These are phyloP conservation scores for Aegilops tauschii DNA, from an alignment of 176 grass and related monocot genomes.

Conservation along the genomic window DNA sequence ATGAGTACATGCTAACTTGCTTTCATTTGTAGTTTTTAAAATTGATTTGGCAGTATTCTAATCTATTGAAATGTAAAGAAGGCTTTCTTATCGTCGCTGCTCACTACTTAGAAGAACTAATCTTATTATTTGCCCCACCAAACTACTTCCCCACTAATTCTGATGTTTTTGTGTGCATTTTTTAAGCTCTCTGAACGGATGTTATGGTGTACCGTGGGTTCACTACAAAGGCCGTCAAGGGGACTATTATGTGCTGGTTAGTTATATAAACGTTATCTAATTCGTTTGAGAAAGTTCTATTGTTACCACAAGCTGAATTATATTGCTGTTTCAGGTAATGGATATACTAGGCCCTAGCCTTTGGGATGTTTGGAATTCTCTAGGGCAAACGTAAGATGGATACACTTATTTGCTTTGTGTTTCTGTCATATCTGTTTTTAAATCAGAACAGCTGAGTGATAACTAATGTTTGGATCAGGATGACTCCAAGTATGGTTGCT, in stretches of 20 bases:
- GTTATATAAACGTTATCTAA: conserved; percentile 3
- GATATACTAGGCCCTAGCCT: conserved; percentile 97
- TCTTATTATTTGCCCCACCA: not conserved
- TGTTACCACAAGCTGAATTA: not conserved
- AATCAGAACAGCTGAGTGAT: conserved; percentile 17
- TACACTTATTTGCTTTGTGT: conserved; percentile 23
- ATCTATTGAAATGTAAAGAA: conserved; percentile 3
- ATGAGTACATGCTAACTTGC: not conserved
- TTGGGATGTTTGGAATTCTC: conserved; percentile 99
- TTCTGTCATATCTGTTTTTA: conserved; percentile 5
- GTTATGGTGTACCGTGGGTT: conserved; percentile 92
- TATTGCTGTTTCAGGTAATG: conserved; percentile 74
- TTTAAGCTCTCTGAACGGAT: conserved; percentile 79
- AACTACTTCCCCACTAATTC: not conserved
- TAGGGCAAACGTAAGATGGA: conserved; percentile 80
- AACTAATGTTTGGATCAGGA: conserved; percentile 50
- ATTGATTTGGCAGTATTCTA: conserved; percentile 4
- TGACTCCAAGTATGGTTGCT: conserved; percentile 86
- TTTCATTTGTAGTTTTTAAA: not conserved
- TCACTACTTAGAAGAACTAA: not conserved
- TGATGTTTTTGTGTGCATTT: conserved; percentile 33
- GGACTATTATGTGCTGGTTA: conserved; percentile 90
- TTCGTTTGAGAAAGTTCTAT: not conserved
- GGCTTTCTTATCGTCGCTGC: not conserved
- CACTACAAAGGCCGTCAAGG: conserved; percentile 98